phyloP scores from a whole-genome alignment of 345 rosid species.

The Gossypium thurberi region DNA sequence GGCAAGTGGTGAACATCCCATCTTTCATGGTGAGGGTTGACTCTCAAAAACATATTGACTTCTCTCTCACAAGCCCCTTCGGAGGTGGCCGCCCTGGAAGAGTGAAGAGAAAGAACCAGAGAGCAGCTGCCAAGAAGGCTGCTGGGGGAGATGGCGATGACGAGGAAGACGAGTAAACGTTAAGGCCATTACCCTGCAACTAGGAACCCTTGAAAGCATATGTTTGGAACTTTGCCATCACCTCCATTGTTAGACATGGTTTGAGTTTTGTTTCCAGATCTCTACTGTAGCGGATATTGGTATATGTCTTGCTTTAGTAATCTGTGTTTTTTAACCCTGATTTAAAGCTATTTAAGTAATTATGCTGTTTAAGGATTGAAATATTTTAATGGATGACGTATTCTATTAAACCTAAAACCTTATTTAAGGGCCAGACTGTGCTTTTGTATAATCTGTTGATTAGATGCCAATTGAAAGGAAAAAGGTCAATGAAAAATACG shows the following conservation, averaged over 20 bases:
- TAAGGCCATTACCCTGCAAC: background rate
- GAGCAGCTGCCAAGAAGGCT: background rate
- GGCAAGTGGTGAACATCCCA: background rate
- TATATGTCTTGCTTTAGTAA: slow-evolving; percentile 3
- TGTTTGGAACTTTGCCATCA: background rate
- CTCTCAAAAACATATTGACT: background rate
- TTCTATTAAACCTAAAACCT: no score
- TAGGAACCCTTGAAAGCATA: background rate
- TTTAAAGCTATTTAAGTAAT: background rate
- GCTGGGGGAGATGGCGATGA: background rate
- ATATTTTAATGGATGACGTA: background rate
- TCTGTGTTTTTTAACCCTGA: background rate
- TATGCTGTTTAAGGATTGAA: background rate
- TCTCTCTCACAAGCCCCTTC: background rate
- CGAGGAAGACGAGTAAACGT: background rate
- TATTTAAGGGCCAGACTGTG: no score
- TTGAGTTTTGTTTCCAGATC: background rate
- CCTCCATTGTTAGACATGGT: background rate
- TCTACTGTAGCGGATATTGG: slow-evolving; percentile 10
- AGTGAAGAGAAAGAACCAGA: background rate
- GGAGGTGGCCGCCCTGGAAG: background rate
- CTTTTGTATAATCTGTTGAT: no score
- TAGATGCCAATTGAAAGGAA: no score
- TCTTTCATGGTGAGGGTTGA: slow-evolving; percentile 1
- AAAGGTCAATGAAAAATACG: no score